phyloP scores from a whole-genome alignment of 2,329 filamentous ascomycete species.

The Ploettnerulaceae sp. region DNA sequence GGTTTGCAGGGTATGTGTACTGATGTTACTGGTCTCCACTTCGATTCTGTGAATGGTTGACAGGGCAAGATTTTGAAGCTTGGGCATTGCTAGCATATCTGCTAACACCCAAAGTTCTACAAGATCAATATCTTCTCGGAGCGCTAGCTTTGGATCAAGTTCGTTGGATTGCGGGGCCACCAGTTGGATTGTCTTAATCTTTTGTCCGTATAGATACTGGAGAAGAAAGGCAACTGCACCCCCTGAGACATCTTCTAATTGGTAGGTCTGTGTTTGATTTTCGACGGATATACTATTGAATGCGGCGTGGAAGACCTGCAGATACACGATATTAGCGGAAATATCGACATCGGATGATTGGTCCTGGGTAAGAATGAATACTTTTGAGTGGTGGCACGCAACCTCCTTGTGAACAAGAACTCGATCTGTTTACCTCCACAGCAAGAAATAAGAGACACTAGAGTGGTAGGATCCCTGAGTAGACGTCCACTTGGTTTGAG shows the following conservation, averaged over 20 bases:
- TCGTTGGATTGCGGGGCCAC: not conserved
- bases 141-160: not conserved
- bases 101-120: slow-evolving; percentile 7
- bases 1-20: too few relatives aligned
- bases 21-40: too few relatives aligned
- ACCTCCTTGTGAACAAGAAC: slow-evolving; percentile 13
- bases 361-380: too few relatives aligned
- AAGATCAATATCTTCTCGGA: not conserved
- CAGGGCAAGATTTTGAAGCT: slow-evolving; percentile 4
- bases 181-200: not conserved
- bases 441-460: slow-evolving; percentile 8
- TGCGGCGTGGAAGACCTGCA: slow-evolving; percentile 4
- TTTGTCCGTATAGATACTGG: slow-evolving; percentile 13
- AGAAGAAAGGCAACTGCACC: not conserved
- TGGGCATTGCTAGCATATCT: slow-evolving; percentile 2
- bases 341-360: too few relatives aligned
- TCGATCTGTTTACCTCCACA: not conserved
- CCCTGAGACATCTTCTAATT: slow-evolving; percentile 2
- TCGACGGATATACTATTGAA: slow-evolving; percentile 10
- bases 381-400: slow-evolving; percentile 12
- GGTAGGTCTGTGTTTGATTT: slow-evolving; percentile 9
- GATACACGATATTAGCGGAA: too few relatives aligned
- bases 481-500: too few relatives aligned
- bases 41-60: too few relatives aligned
- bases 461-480: not conserved